Percentiles rank a stretch among this genome's conserved stretches.
Evolutionary conservation across 2,329 filamentous ascomycete genomes (phyloP).

Genomic region (Ophiosphaerella herpotricha): DNA sequence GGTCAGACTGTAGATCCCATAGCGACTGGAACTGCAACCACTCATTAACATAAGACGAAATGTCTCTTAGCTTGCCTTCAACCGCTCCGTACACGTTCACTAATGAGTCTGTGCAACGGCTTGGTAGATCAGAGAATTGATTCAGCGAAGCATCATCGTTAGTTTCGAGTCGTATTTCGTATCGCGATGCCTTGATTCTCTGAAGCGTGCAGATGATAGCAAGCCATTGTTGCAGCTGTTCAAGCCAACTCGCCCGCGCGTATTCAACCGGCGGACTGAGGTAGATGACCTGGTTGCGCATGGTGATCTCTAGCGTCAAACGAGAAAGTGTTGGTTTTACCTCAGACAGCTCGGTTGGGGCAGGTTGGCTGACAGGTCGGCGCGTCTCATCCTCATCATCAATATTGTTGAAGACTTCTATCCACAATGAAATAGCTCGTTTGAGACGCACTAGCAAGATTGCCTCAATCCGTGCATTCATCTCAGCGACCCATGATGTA

Average conservation of each 20-base stretch:
- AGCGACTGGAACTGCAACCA: constrained; percentile 99
- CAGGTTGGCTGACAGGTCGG: constrained; percentile 32
- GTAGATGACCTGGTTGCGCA: constrained; percentile 97
- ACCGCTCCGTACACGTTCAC: constrained; percentile 80
- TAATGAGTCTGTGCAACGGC: constrained; percentile 78
- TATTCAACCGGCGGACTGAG: constrained; percentile 91
- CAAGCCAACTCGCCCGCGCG: constrained; percentile 90
- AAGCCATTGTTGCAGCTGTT: constrained; percentile 91
- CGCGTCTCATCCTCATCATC: constrained; percentile 41
- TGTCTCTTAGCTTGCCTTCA: constrained; percentile 79
- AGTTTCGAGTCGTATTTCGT: constrained; percentile 80
- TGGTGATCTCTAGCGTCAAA: constrained; percentile 88
- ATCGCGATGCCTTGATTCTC: constrained; percentile 92
- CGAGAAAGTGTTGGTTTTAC: constrained; percentile 67
- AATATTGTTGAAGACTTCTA: constrained; percentile 71
- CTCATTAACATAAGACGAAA: constrained; percentile 89
- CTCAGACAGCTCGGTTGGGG: constrained; percentile 52
- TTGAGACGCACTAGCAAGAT: constrained; percentile 82
- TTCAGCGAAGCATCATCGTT: constrained; percentile 63
- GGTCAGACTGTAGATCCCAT: constrained; percentile 95
- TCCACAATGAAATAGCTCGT: constrained; percentile 84
- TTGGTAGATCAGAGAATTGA: constrained; percentile 83
- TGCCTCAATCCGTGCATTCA: constrained; percentile 83
- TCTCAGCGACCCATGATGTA: constrained; percentile 81
- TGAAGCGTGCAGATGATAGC: constrained; percentile 89